These are phyloP conservation scores for Solanum megistacrolobum DNA, from an alignment of 257 asterid genomes.

Conservation along the genomic window DNA sequence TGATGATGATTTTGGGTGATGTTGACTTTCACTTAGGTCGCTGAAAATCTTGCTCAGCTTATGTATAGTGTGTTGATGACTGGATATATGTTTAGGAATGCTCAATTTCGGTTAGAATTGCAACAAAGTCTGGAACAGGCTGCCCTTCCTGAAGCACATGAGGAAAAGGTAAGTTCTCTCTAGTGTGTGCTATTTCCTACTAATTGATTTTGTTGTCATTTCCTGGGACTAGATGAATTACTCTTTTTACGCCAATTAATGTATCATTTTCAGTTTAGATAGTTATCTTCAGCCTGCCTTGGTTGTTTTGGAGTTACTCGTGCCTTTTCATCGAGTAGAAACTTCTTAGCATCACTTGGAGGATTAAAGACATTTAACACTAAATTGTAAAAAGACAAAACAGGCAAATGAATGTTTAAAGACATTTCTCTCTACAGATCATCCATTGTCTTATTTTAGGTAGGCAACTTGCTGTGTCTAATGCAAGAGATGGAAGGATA, in stretches of 20 bases:
- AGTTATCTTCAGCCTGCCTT: neutral
- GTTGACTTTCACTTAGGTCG: constrained; percentile 45
- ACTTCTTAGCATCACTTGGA: neutral
- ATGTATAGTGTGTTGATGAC: constrained; percentile 99
- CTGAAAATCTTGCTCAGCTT: constrained; percentile 95
- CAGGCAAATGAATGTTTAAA: neutral
- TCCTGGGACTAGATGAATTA: neutral
- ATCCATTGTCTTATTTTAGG: neutral
- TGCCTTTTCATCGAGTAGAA: neutral
- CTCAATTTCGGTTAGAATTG: constrained; percentile 80
- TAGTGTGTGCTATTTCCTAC: neutral
- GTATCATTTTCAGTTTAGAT: neutral
- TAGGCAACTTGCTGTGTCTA: neutral
- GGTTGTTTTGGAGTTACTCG: neutral
- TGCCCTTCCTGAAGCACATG: constrained; percentile 91
- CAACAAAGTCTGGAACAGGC: constrained; percentile 92
- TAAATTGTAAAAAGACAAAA: neutral
- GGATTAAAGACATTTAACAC: neutral
- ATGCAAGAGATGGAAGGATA: neutral
- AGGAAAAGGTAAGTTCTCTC: constrained; percentile 32
- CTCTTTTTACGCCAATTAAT: neutral
- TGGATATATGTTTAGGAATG: constrained; percentile 95
- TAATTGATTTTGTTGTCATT: neutral
- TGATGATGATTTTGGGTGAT: constrained; percentile 5
- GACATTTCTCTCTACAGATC: neutral